A percentile compares a stretch with the other conserved stretches of the same genome.
phyloP scores from a whole-genome alignment of 257 asterid species.

The Gynochthodes officinalis region DNA sequence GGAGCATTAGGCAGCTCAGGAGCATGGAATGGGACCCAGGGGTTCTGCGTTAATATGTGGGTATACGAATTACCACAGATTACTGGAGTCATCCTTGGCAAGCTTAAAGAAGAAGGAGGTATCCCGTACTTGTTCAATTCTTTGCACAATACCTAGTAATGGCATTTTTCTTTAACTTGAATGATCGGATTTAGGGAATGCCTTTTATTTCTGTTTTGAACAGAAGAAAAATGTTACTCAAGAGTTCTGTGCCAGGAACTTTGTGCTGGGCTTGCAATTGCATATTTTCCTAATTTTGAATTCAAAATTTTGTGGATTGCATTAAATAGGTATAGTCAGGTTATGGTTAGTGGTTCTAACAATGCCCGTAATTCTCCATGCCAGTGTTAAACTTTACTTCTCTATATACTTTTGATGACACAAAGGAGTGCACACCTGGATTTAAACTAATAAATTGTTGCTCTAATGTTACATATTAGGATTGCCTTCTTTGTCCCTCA shows the following conservation, averaged over 20 bases:
- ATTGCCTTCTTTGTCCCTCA: constrained; percentile 99
- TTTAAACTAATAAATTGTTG: not conserved
- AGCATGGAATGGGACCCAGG: constrained; percentile 98
- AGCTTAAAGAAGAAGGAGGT: constrained; percentile 87
- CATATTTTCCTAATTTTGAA: not conserved
- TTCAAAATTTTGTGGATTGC: not conserved
- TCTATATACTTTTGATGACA: not conserved
- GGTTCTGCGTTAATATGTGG: constrained; percentile 98
- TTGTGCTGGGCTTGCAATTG: not conserved
- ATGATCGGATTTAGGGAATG: not conserved
- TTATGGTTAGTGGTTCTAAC: not conserved
- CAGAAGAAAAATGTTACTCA: too few species aligned
- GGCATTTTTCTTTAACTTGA: not conserved
- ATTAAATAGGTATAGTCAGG: not conserved
- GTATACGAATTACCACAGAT: constrained; percentile 83
- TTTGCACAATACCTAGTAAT: not conserved
- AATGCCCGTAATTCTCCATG: not conserved
- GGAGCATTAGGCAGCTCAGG: constrained; percentile 62
- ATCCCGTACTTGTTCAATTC: not conserved
- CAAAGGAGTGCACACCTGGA: not conserved
- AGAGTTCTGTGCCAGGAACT: not conserved
- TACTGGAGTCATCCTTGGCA: constrained; percentile 76
- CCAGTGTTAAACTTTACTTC: not conserved
- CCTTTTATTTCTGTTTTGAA: not conserved
- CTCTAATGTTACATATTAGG: constrained; percentile 49